Base-by-base conservation (phyloP, 2,329 filamentous ascomycete genomes). In the Paramyrothecium roridum region DNA sequence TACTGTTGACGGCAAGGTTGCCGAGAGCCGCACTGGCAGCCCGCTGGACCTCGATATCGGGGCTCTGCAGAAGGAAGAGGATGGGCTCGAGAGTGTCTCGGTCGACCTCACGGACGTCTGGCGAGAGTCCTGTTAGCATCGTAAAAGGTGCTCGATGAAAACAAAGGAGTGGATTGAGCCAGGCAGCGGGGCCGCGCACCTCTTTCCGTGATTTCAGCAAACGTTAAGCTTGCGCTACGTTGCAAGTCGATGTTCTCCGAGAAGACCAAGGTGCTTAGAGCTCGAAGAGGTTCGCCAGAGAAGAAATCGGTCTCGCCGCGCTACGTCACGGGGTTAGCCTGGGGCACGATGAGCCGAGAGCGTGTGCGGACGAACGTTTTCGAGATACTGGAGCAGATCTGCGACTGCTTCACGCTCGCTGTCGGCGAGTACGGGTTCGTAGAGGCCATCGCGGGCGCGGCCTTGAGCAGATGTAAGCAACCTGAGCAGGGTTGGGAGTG, bases 201-300 rank as follows among this genome's bases (percentile, higher is more conserved):
- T 91, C 93, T 80, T 76, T 99, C 95, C 43, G 95, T 99, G 64
- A 99, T 99, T 73, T 99, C 95, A 57, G 95, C 95, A 80, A 99
- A 99, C 2, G 95, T 99, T 73, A 99, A 84, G 73, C 93, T 98
- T 53, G 95, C 95, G 76, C 95, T 98, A 62, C 95, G 85, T 77
- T 99, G 95, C 53, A 99, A 82, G 72, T 99, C 95, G 71, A 99
- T 93, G 77, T 99, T 99, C 74, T 98, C 93, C 56, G 95, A 99
- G 73, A 96, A 99, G 56, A 99, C 95, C 23, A 99, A 84, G 13
- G 93, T 99, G 75, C 91, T 97, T 55, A 99, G 79, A 48, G 95
- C 93, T 74, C 90, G 89, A 56, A 99, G 85, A 48, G 95, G 95
- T 69, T 97, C 93, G 74, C 95, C 95, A 40, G 90, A 88, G 76